phyloP scores from a whole-genome alignment of 306 rosid genomes.

The Pterocarpus santalinus region DNA sequence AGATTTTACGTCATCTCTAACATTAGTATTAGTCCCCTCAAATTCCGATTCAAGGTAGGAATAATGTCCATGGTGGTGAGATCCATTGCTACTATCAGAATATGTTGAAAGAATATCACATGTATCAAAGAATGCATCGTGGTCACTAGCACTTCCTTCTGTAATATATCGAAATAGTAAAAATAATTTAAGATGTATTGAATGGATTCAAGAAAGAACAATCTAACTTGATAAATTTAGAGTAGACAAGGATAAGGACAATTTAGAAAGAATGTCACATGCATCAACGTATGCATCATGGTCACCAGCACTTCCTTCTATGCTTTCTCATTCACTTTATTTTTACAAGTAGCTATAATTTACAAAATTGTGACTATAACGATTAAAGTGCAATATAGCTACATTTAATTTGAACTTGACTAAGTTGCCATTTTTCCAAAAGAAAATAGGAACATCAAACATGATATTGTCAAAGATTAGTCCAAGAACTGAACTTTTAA shows the following conservation, averaged over 20 bases:
- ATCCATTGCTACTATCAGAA: slow-evolving; percentile 66
- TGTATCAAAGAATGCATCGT: slow-evolving; percentile 74
- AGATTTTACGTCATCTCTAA: slow-evolving; percentile 54
- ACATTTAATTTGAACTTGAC: not conserved
- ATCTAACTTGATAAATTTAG: not conserved
- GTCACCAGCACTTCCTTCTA: not conserved
- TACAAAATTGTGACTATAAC: no score
- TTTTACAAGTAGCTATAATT: no score
- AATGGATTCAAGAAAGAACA: not conserved
- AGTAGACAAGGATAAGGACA: not conserved
- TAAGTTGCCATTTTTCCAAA: not conserved
- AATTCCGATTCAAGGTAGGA: slow-evolving; percentile 55
- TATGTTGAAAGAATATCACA: slow-evolving; percentile 72
- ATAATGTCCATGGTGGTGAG: slow-evolving; percentile 4
- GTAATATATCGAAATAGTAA: slow-evolving; percentile 26
- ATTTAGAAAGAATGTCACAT: not conserved
- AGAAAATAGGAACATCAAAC: not conserved
- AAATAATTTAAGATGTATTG: not conserved
- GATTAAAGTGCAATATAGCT: no score
- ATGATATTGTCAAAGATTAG: not conserved
- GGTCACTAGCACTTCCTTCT: slow-evolving; percentile 77
- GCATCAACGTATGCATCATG: not conserved
- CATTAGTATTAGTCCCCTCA: slow-evolving; percentile 57
- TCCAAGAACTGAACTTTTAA: not conserved
- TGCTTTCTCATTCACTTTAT: not conserved